These are phyloP conservation scores for Xylaria cubensis DNA, from an alignment of 495 filamentous ascomycete genomes.

Conservation along the genomic window DNA sequence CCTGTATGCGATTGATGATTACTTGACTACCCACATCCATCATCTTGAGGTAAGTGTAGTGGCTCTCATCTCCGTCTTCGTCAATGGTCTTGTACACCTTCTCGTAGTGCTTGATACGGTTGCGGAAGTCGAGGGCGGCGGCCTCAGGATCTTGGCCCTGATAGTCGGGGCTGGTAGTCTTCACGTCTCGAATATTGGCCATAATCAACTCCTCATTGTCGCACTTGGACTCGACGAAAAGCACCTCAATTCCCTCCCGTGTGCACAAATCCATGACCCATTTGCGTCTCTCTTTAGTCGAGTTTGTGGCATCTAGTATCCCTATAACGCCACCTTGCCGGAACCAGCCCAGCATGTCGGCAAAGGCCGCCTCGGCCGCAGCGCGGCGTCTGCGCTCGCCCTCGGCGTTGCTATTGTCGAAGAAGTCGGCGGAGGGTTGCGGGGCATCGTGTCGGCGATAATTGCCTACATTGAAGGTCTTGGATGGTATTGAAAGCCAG, in stretches of 20 bases:
- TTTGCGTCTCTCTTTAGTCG: conserved; percentile 81
- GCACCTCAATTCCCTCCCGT: conserved; percentile 78
- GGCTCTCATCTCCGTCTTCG: conserved; percentile 72
- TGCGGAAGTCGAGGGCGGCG: conserved; percentile 88
- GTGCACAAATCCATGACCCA: conserved; percentile 86
- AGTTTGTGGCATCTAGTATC: conserved; percentile 95
- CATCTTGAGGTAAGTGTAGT: conserved; percentile 92
- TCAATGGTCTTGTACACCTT: conserved; percentile 93
- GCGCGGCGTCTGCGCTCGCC: conserved; percentile 87
- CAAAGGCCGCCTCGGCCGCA: conserved; percentile 86
- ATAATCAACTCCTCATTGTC: conserved; percentile 95
- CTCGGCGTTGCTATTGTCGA: conserved; percentile 84
- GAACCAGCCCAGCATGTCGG: conserved; percentile 95
- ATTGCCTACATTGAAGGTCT: conserved; percentile 94
- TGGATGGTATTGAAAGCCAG: conserved; percentile 92
- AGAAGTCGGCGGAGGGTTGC: conserved; percentile 88
- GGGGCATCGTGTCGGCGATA: conserved; percentile 89
- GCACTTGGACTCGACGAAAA: conserved; percentile 96
- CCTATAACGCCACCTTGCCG: conserved; percentile 77
- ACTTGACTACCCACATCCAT: conserved; percentile 95
- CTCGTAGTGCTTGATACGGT: conserved; percentile 95
- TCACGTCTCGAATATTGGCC: conserved; percentile 96
- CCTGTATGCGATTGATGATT: conserved; percentile 95
- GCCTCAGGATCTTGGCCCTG: conserved; percentile 89
- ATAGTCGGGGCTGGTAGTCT: conserved; percentile 96